Conservation (phyloP, 2,329 filamentous ascomycete species). For the Monilinia fructigena region DNA sequence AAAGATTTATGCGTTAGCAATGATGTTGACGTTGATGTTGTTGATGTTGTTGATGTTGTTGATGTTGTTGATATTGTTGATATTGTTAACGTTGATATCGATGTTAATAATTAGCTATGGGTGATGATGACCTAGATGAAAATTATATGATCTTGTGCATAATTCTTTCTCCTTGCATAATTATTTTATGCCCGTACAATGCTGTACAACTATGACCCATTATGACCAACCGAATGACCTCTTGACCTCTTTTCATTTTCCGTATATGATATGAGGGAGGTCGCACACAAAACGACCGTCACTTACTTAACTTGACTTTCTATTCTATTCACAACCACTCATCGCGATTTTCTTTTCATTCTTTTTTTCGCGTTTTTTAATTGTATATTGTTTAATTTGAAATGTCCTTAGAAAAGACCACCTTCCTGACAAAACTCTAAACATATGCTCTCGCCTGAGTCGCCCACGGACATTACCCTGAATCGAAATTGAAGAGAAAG, state of each 20-base stretch:
- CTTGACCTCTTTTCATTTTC: constrained; percentile 8
- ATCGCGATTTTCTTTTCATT: constrained; percentile 8
- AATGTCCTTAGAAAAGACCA: not conserved
- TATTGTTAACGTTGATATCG: no score
- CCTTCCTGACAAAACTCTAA: not conserved
- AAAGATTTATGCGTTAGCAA: not conserved
- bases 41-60: not conserved
- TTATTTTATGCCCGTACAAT: not conserved
- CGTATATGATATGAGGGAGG: constrained; percentile 11
- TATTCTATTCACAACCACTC: constrained; percentile 19
- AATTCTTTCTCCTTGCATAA: not conserved
- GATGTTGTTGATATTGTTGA: not conserved
- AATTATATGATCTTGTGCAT: not conserved
- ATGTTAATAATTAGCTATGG: no score
- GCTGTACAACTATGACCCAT: not conserved
- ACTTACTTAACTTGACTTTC: not conserved
- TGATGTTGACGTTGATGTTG: not conserved
- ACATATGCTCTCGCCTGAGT: not conserved
- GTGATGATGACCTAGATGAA: not conserved
- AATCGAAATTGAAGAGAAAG: not conserved
- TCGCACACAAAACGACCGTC: constrained; percentile 18
- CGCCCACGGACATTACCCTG: constrained; percentile 2
- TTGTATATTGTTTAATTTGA: constrained; percentile 22
- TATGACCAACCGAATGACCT: constrained; percentile 10
- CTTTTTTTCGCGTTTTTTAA: constrained; percentile 7